Conservation (phyloP, 306 rosid species). For the Albizia julibrissin region DNA sequence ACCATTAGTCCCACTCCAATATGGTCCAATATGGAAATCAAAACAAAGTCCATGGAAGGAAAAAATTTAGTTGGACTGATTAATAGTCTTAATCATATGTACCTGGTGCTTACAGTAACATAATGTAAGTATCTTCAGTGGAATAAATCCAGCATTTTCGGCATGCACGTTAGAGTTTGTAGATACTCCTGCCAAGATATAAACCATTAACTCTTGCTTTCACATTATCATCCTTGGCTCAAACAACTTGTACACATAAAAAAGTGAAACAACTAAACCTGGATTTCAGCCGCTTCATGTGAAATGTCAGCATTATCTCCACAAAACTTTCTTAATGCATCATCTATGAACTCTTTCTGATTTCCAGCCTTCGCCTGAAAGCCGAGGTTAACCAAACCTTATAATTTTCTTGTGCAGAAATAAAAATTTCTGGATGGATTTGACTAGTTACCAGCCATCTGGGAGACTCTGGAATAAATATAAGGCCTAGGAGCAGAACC, state of each 20-base stretch:
- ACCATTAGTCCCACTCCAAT: slow-evolving; percentile 58
- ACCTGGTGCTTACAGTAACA: neutral
- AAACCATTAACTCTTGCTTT: neutral
- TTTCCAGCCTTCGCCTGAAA: slow-evolving; percentile 17
- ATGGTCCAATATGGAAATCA: slow-evolving; percentile 44
- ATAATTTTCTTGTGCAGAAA: neutral
- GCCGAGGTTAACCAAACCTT: neutral
- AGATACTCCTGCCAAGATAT: neutral
- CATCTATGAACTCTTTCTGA: neutral
- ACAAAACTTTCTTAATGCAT: slow-evolving; percentile 5
- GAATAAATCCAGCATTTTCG: slow-evolving; percentile 22
- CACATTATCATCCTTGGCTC: neutral
- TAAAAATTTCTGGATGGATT: neutral
- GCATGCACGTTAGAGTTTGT: neutral
- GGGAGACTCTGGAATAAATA: slow-evolving; percentile 7
- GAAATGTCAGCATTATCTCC: slow-evolving; percentile 26
- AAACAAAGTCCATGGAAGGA: neutral
- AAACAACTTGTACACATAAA: neutral
- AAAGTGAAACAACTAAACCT: neutral
- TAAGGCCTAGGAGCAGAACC: neutral
- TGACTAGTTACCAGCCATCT: slow-evolving; percentile 11
- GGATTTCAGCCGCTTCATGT: slow-evolving; percentile 6
- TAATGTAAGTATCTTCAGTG: neutral
- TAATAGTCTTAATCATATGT: neutral
- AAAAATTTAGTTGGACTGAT: neutral